Percentiles rank a stretch among this genome's conserved stretches.
phyloP scores from a whole-genome alignment of 176 grass and related monocot species.

The Musa schizocarpa region DNA sequence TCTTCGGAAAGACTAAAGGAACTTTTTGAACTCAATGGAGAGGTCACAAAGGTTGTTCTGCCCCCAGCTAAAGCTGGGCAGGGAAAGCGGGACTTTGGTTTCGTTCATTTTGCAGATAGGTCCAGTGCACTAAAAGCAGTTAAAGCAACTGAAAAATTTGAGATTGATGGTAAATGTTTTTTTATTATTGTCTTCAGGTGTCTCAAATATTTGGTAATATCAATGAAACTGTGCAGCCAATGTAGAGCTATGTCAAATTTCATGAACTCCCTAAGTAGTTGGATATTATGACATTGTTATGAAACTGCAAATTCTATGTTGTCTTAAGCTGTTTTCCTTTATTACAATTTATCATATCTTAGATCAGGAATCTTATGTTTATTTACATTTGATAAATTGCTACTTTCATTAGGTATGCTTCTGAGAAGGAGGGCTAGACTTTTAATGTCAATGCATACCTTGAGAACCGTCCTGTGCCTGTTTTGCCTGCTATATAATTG shows the following conservation, averaged over 20 bases:
- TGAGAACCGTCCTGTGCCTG: not conserved
- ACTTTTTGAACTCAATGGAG: slow-evolving; percentile 75
- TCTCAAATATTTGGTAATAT: not conserved
- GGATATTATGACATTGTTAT: too few relatives aligned
- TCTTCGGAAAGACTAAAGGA: slow-evolving; percentile 82
- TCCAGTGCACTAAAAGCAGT: slow-evolving; percentile 79
- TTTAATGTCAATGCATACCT: too few relatives aligned
- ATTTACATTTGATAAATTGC: too few relatives aligned
- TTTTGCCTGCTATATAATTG: not conserved
- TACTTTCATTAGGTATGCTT: not conserved
- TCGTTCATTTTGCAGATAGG: slow-evolving; percentile 94
- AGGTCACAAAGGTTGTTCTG: slow-evolving; percentile 75
- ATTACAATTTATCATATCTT: too few relatives aligned
- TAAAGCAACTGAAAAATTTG: slow-evolving; percentile 84
- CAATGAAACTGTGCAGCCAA: too few relatives aligned
- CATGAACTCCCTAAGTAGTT: too few relatives aligned
- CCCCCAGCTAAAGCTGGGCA: slow-evolving; percentile 82
- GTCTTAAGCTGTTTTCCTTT: too few relatives aligned
- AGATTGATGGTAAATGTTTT: slow-evolving; percentile 69
- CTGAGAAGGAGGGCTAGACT: too few relatives aligned
- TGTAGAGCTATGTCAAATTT: too few relatives aligned
- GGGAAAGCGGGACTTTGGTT: slow-evolving; percentile 84
- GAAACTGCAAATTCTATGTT: too few relatives aligned
- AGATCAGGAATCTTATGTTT: too few relatives aligned
- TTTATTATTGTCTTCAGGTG: not conserved